Percentiles rank a stretch among this genome's conserved stretches.
These are phyloP conservation scores for Dendrobium catenatum DNA, from an alignment of 106 monocot species.

Conservation along the genomic window DNA sequence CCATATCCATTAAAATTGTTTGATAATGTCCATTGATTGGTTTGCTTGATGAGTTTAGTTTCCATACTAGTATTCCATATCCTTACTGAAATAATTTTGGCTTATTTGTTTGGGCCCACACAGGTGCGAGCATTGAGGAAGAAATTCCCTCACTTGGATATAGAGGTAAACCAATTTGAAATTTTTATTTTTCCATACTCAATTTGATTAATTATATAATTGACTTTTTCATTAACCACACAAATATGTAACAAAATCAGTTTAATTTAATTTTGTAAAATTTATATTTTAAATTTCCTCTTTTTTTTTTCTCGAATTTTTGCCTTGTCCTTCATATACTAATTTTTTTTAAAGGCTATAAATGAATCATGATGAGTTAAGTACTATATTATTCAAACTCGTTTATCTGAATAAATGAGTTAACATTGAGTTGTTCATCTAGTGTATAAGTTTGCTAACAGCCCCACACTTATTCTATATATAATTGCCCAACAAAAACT, in stretches of 20 bases:
- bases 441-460: too few relatives aligned
- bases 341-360: background rate
- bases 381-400: too few relatives aligned
- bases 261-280: background rate
- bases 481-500: too few relatives aligned
- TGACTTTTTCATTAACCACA: background rate
- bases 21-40: background rate
- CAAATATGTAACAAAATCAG: background rate
- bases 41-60: background rate
- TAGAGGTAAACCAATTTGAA: conserved; percentile 58
- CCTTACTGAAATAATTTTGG: conserved; percentile 3
- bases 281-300: background rate
- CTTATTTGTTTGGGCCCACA: conserved; percentile 3
- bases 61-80: background rate
- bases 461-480: too few relatives aligned
- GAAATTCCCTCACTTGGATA: conserved; percentile 77
- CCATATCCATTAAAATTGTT: background rate
- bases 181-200: background rate
- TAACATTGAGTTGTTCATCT: too few relatives aligned
- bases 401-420: too few relatives aligned
- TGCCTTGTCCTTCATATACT: background rate
- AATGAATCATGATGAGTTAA: background rate
- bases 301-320: background rate
- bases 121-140: conserved; percentile 73
- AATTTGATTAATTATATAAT: background rate